These are phyloP conservation scores for Colletotrichum lentis DNA, from an alignment of 2,329 filamentous ascomycete species.

Conservation along the genomic window DNA sequence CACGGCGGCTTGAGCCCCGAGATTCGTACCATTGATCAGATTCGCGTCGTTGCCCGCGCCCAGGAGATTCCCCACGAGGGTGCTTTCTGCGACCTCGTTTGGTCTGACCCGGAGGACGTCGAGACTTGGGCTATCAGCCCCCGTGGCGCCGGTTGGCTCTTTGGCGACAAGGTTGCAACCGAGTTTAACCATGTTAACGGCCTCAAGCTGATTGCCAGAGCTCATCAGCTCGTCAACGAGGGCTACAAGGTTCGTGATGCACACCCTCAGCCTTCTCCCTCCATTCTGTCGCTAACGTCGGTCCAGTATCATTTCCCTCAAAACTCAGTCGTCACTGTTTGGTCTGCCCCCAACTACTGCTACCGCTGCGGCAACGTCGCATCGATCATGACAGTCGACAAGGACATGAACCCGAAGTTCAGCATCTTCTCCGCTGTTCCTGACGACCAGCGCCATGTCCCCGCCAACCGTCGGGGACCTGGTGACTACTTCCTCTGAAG, in stretches of 20 bases:
- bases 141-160: constrained; percentile 95
- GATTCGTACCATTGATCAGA: constrained; percentile 98
- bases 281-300: constrained; percentile 42
- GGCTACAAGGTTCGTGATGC: constrained; percentile 80
- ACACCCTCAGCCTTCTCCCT: not conserved
- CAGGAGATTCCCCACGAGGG: constrained; percentile 98
- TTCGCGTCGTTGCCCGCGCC: constrained; percentile 96
- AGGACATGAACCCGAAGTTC: constrained; percentile 87
- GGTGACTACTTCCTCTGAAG: constrained; percentile 73
- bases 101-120: constrained; percentile 96
- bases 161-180: constrained; percentile 95
- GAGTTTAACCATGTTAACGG: constrained; percentile 98
- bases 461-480: constrained; percentile 72
- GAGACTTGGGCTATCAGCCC: constrained; percentile 97
- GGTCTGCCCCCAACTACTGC: constrained; percentile 96
- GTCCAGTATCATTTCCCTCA: constrained; percentile 87
- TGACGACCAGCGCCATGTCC: constrained; percentile 82
- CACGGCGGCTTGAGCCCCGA: constrained; percentile 89
- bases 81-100: constrained; percentile 97
- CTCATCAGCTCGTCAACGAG: constrained; percentile 98
- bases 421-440: constrained; percentile 92
- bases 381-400: constrained; percentile 91
- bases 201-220: constrained; percentile 92
- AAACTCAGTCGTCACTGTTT: constrained; percentile 96
- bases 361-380: constrained; percentile 96